Evolutionary conservation across 352 stramenopile genomes (phyloP), one percentile per base, ranked within the genome.

Genomic region (Pythium sp.): DNA sequence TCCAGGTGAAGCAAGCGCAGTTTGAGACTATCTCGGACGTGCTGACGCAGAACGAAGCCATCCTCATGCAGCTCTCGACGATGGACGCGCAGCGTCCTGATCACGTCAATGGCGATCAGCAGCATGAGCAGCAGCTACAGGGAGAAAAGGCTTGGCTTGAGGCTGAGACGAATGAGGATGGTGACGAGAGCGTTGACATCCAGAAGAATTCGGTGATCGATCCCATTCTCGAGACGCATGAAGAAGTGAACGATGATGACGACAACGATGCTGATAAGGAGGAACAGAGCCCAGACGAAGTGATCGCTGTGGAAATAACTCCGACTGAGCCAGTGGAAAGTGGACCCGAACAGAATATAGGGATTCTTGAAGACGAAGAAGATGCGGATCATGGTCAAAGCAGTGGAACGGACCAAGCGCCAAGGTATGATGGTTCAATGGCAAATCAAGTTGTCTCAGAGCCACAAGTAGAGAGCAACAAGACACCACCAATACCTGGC

Each of bases 21-120:
- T 47, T 89, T 53, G 47, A 71, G 32, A 78, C 71, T 15, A 81
- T 91, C 24, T 85, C 73, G 26, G 79, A 86, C 58, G 79, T 89
- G 28, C 64, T 91, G 36, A 84, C 74, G 8, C 79, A 86, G 24
- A 91, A 91, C 60, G 82, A 91, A 47, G 61, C 64, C 6, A 89
- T 89, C 18, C 64, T 91, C 54, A 86, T 82, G 74, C 64, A 82
- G 24, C 71, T 84, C 28, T 68, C 72, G 20, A 49, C 71, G 1
- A 53, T 72, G 5, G 30, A 20, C 8, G 15, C 53, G 18, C 22
- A 4, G 15, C 59, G 51, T 20, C 20, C 6, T 4, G 9, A 20
- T 2, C 18, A 5, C 3, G 7, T 9, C 9, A 9, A 43, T 4
- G 9, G 4, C 9, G 18, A 61, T 2, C 22, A 61, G 22, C 62